A percentile compares a stretch with the other conserved stretches of the same genome.
These are phyloP conservation scores for Hypoxylon sp. DNA, from an alignment of 2,329 filamentous ascomycete genomes.

Conservation along the genomic window DNA sequence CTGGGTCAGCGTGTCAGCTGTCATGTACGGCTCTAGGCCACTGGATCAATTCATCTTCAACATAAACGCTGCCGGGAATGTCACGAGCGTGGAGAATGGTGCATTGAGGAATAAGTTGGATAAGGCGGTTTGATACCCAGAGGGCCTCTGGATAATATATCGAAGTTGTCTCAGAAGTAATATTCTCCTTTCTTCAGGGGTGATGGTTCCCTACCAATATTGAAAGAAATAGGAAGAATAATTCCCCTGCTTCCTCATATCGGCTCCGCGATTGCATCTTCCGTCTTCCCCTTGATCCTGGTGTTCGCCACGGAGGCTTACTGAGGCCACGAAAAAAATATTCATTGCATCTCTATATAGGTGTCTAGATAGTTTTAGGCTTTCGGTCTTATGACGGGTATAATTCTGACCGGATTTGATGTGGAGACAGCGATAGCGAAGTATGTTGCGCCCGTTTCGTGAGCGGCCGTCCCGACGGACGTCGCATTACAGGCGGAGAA, in stretches of 20 bases:
- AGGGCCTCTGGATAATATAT: neutral
- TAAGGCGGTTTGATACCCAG: slow-evolving; percentile 25
- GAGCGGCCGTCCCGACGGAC: slow-evolving; percentile 8
- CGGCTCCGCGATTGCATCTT: slow-evolving; percentile 17
- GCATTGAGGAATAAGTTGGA: slow-evolving; percentile 48
- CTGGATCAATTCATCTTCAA: slow-evolving; percentile 53
- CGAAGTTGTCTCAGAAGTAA: neutral
- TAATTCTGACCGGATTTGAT: slow-evolving; percentile 2
- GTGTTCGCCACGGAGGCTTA: slow-evolving; percentile 3
- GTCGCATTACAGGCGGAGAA: slow-evolving; percentile 16
- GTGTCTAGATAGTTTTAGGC: neutral
- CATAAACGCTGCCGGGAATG: slow-evolving; percentile 46
- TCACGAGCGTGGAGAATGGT: slow-evolving; percentile 50
- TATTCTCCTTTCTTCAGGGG: neutral
- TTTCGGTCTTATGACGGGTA: neutral
- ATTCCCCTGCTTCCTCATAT: neutral
- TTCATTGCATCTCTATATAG: neutral
- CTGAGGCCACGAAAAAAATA: neutral
- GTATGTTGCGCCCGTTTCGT: neutral
- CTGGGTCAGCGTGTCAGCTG: slow-evolving; percentile 48
- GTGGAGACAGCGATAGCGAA: slow-evolving; percentile 1
- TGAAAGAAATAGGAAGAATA: neutral
- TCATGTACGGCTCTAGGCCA: slow-evolving; percentile 51
- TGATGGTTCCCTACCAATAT: neutral
- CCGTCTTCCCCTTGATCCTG: neutral